phyloP scores from a whole-genome alignment of 2,329 filamentous ascomycete species.

The Fusarium floridanum region DNA sequence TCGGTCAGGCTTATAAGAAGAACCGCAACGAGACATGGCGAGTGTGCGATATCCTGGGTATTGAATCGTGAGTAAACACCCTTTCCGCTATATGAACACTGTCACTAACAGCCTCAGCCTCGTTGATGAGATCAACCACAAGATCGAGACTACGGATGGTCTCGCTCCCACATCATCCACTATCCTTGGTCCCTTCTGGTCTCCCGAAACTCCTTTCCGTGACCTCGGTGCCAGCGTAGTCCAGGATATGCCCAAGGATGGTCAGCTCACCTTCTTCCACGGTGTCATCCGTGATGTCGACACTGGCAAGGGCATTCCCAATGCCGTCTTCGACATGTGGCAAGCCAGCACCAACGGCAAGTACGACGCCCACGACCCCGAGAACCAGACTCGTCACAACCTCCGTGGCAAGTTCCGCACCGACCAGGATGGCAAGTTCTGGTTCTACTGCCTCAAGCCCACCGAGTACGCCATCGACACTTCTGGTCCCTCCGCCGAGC shows the following conservation, averaged over 20 bases:
- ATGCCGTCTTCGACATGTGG: constrained; percentile 83
- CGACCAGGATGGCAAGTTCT: constrained; percentile 77
- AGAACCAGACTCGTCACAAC: constrained; percentile 79
- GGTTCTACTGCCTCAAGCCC: constrained; percentile 81
- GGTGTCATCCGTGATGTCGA: constrained; percentile 74
- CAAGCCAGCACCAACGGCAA: constrained; percentile 81
- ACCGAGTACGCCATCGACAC: constrained; percentile 79
- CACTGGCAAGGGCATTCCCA: constrained; percentile 74
- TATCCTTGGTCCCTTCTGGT: constrained; percentile 85
- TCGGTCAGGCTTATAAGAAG: constrained; percentile 76
- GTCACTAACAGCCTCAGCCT: constrained; percentile 13
- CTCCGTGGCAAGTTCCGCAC: constrained; percentile 81
- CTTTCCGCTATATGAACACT: neutral
- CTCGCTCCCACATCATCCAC: constrained; percentile 78
- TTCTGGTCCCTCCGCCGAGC: constrained; percentile 63
- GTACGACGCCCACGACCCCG: constrained; percentile 82
- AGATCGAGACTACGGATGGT: constrained; percentile 71
- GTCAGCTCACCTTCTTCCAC: constrained; percentile 75
- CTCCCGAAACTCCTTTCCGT: constrained; percentile 79
- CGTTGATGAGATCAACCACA: constrained; percentile 70
- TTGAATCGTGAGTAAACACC: constrained; percentile 71
- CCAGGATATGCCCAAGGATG: constrained; percentile 69
- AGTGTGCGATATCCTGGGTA: constrained; percentile 78
- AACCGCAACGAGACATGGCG: constrained; percentile 81
- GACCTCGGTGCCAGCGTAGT: constrained; percentile 76